Evolutionary conservation across 345 rosid genomes (phyloP).

Genomic region (Dovyalis caffra): DNA sequence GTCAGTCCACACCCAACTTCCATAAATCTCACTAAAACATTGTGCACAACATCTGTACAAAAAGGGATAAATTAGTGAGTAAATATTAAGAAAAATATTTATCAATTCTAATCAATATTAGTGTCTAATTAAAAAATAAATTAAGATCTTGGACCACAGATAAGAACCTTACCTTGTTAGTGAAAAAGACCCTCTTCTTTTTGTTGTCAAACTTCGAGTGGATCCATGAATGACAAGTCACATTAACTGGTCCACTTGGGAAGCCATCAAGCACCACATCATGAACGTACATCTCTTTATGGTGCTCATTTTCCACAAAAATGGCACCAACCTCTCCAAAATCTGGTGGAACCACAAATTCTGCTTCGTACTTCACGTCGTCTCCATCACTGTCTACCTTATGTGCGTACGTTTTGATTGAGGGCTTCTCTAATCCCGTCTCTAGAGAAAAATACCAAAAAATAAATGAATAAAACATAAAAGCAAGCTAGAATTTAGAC

Average conservation of each 20-base stretch:
- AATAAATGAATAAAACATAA: no score
- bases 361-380: constrained; percentile 22
- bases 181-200: constrained; percentile 57
- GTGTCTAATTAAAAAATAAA: not conserved
- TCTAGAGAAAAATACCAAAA: not conserved
- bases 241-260: not conserved
- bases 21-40: no score
- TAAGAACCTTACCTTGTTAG: constrained; percentile 53
- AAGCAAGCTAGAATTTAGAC: not conserved
- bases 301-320: constrained; percentile 27
- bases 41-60: no score
- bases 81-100: no score
- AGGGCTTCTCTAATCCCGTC: constrained; percentile 23
- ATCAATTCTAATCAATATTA: not conserved
- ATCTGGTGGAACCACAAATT: not conserved
- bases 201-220: constrained; percentile 3
- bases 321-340: constrained; percentile 27
- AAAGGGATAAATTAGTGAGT: no score
- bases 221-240: constrained; percentile 21
- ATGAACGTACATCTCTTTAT: constrained; percentile 25
- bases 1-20: no score
- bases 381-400: not conserved
- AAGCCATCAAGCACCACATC: constrained; percentile 21
- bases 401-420: constrained; percentile 12
- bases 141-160: no score